Conservation (phyloP, 2,329 filamentous ascomycete species). For the Epichloe gansuensis region DNA sequence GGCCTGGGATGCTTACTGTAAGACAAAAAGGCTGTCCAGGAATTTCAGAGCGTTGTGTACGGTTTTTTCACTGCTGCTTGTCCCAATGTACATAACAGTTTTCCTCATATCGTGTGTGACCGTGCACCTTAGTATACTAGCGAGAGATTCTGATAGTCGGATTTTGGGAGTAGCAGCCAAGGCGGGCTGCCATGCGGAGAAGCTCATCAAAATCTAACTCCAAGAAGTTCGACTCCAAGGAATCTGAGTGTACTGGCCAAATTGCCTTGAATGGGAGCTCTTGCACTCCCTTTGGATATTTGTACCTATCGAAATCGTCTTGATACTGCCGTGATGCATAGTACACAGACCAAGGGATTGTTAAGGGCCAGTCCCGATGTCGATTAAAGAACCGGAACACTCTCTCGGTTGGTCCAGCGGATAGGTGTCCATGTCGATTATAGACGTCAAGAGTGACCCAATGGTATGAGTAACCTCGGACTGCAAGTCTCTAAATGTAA, state of each 20-base stretch:
- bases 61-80: slow-evolving; percentile 1
- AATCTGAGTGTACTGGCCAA: background rate
- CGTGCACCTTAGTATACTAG: background rate
- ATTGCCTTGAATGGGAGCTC: background rate
- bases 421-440: slow-evolving; percentile 5
- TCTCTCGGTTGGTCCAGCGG: background rate
- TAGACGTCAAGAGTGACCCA: slow-evolving; percentile 9
- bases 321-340: background rate
- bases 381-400: background rate
- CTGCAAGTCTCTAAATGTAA: slow-evolving; percentile 7
- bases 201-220: background rate
- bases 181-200: background rate
- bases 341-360: background rate
- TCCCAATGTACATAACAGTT: slow-evolving; percentile 18
- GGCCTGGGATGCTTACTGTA: slow-evolving; percentile 2
- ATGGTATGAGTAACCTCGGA: slow-evolving; percentile 10
- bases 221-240: background rate
- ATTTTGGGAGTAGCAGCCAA: background rate
- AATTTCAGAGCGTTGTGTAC: slow-evolving; percentile 7
- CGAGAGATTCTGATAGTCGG: background rate
- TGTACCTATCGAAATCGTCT: background rate
- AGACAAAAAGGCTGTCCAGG: slow-evolving; percentile 11
- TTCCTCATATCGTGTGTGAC: slow-evolving; percentile 17
- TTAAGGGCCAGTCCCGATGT: background rate
- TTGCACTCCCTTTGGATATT: background rate